Base-by-base conservation (phyloP, 805 yeast species). In the Cyberlindnera xylosilytica region DNA sequence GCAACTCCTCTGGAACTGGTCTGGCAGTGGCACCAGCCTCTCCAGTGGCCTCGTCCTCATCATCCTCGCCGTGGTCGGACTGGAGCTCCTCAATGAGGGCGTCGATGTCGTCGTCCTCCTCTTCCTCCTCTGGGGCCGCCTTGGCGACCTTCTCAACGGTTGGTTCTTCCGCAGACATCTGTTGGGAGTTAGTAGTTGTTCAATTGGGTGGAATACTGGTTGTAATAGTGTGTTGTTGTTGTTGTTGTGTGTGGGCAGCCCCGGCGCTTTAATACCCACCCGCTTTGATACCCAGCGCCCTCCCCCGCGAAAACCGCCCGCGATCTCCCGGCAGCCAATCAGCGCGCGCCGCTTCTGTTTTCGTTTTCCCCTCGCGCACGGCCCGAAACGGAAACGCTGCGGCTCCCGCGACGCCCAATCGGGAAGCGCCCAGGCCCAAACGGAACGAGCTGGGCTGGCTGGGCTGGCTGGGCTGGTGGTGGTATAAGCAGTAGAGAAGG, bases 1-100 rank as follows among this genome's bases (percentile, higher is more conserved):
- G 74, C 54, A 85, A 69, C 62, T 84, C 93, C 59, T 88, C 96
- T 42, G 96, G 95, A 41, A 87, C 88, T 47, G 85, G 84, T 68
- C 83, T 79, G 66, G 81, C 79, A 46, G 80, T 72, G 52, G 74
- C 74, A 48, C 74, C 81, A 36, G 76, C 79, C 46, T 58, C 69
- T 34, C 54, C 63, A 26, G 62, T n/a, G n/a, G n/a, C 70, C 29
- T 61, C 70, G 34, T 69, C 80, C 36, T 70, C 78, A 22, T 69
- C 81, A 4, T 72, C 83, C 4, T 62, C 79, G 54, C 74, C 79
- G 52, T 72, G 73, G 66, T 81, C 69, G 41, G 75, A 70, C 71
- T 87, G 95, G 60, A 88, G 74, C 61, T 87, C 96, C 52, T 78
- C 74, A 58, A 83, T 78, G 66, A 83, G 77, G 64, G 80, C 85